phyloP scores from a whole-genome alignment of 768 basidiomycete species.

The Phlebiopsis flavidoalba region DNA sequence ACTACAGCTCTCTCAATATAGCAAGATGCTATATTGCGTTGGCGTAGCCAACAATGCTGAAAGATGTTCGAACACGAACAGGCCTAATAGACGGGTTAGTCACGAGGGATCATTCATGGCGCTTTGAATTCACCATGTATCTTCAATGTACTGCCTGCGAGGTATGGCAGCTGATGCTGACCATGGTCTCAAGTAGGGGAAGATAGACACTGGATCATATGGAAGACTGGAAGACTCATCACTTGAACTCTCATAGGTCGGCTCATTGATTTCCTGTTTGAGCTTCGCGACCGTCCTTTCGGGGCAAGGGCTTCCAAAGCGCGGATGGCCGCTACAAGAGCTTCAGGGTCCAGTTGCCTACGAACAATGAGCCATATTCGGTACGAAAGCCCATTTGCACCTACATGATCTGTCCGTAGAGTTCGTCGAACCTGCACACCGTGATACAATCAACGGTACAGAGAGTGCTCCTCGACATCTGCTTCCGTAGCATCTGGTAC shows the following conservation, averaged over 20 bases:
- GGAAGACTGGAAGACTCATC: conserved; percentile 56
- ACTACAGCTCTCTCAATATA: conserved; percentile 95
- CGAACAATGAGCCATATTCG: neutral
- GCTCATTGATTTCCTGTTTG: conserved; percentile 65
- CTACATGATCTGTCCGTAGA: conserved; percentile 91
- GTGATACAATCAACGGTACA: conserved; percentile 94
- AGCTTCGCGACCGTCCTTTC: conserved; percentile 79
- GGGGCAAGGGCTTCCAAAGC: conserved; percentile 85
- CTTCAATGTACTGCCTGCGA: conserved; percentile 72
- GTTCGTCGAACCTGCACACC: conserved; percentile 88
- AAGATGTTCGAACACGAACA: conserved; percentile 88
- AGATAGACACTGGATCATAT: conserved; percentile 94
- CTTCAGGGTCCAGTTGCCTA: conserved; percentile 75
- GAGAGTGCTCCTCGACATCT: conserved; percentile 90
- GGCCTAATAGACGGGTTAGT: conserved; percentile 56
- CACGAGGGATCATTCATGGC: neutral
- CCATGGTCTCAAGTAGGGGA: conserved; percentile 93
- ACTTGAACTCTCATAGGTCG: conserved; percentile 26
- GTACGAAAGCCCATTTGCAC: conserved; percentile 24
- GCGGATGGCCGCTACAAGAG: conserved; percentile 77
- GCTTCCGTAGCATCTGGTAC: conserved; percentile 84
- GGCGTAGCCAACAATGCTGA: conserved; percentile 75
- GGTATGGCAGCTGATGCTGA: conserved; percentile 78
- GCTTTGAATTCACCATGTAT: conserved; percentile 71
- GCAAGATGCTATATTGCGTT: conserved; percentile 77